Evolutionary conservation across 352 stramenopile genomes (phyloP).

Genomic region (Phytophthora crassamura): DNA sequence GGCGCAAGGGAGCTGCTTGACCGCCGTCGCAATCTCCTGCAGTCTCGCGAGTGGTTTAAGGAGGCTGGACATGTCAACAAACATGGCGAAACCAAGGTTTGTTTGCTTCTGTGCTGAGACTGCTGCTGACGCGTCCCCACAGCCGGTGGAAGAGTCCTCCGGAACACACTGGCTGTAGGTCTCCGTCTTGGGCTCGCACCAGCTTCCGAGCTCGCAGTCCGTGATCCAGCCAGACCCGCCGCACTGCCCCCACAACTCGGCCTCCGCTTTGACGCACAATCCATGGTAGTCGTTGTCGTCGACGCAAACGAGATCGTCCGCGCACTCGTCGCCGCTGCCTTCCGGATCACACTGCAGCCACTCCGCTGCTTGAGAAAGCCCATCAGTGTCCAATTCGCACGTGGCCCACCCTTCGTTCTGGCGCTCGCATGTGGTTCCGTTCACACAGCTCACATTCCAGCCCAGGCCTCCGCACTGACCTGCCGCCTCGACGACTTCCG

Average conservation of each 20-base stretch:
- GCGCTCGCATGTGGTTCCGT: constrained; percentile 21
- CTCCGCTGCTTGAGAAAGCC: constrained; percentile 3
- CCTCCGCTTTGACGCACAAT: constrained; percentile 28
- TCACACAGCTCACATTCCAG: constrained; percentile 32
- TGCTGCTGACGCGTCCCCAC: neutral
- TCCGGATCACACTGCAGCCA: constrained; percentile 30
- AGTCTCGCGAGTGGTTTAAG: constrained; percentile 13
- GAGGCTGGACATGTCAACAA: constrained; percentile 17
- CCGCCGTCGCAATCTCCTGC: neutral
- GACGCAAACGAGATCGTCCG: constrained; percentile 28
- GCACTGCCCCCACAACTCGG: constrained; percentile 37
- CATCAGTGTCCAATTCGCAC: constrained; percentile 14
- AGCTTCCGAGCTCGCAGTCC: constrained; percentile 20
- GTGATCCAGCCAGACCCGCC: constrained; percentile 35
- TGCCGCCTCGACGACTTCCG: constrained; percentile 11
- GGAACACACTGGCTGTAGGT: constrained; percentile 42
- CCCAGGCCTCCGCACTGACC: constrained; percentile 23
- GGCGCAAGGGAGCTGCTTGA: constrained; percentile 16
- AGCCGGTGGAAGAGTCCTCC: neutral
- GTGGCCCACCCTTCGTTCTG: constrained; percentile 30
- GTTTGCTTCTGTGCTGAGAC: neutral
- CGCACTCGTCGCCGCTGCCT: constrained; percentile 22
- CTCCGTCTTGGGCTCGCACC: constrained; percentile 25
- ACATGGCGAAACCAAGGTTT: neutral
- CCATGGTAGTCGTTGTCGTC: constrained; percentile 40